Conservation (phyloP, 148 eudicot genomes). For the Heliosperma pusillum region DNA sequence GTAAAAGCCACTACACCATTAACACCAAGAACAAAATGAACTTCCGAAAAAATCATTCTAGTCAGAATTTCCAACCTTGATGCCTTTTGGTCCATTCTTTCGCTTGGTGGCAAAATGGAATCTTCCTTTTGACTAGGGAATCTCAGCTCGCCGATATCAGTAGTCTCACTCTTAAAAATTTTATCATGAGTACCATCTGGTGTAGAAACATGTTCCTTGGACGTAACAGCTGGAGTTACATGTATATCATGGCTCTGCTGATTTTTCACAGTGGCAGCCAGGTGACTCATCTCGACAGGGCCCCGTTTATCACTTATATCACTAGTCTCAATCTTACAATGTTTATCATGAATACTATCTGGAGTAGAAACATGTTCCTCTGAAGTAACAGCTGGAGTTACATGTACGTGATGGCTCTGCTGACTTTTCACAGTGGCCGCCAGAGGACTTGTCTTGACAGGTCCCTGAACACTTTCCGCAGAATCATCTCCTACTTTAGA, state of each 20-base stretch:
- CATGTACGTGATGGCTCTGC: slow-evolving; percentile 8
- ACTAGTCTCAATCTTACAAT: slow-evolving; percentile 19
- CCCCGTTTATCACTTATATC: slow-evolving; percentile 24
- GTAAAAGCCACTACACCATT: slow-evolving; percentile 15
- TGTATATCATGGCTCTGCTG: slow-evolving; percentile 11
- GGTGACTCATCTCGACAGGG: neutral
- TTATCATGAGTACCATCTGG: slow-evolving; percentile 18
- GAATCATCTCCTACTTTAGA: slow-evolving; percentile 1
- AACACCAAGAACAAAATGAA: slow-evolving; percentile 8
- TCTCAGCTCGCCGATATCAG: slow-evolving; percentile 26
- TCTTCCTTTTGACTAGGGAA: slow-evolving; percentile 28
- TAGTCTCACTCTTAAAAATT: slow-evolving; percentile 19
- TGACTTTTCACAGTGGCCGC: slow-evolving; percentile 9
- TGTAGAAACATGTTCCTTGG: slow-evolving; percentile 19
- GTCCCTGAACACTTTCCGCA: neutral
- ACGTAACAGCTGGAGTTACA: slow-evolving; percentile 21
- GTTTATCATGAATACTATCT: slow-evolving; percentile 17
- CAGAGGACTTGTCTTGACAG: neutral
- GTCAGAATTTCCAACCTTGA: slow-evolving; percentile 47
- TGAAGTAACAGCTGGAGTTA: slow-evolving; percentile 22
- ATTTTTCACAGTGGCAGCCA: slow-evolving; percentile 5
- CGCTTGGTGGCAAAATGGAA: slow-evolving; percentile 32
- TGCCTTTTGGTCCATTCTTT: slow-evolving; percentile 31
- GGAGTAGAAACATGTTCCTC: slow-evolving; percentile 19
- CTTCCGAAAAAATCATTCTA: slow-evolving; percentile 12